These are phyloP conservation scores for Saturnispora hagleri DNA, from an alignment of 805 yeast genomes.

Conservation along the genomic window DNA sequence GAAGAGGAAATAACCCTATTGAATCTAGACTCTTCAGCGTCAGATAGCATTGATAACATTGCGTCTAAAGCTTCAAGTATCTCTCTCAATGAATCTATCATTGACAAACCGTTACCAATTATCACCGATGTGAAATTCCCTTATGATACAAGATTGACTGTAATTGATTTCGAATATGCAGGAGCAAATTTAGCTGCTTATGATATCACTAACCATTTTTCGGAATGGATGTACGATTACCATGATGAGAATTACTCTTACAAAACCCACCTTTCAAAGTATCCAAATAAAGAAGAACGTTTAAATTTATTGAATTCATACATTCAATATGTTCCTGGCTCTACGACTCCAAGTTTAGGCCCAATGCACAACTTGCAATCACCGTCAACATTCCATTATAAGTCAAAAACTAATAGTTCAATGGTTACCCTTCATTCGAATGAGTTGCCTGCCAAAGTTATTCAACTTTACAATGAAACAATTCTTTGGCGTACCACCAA, in stretches of 20 bases:
- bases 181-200: conserved; percentile 85
- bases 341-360: conserved; percentile 20
- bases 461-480: conserved; percentile 52
- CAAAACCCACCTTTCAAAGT: conserved; percentile 44
- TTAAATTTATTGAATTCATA: conserved; percentile 70
- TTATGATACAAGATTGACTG: conserved; percentile 65
- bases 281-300: conserved; percentile 63
- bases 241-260: conserved; percentile 49
- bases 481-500: conserved; percentile 75
- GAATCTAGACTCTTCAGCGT: not conserved
- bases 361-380: conserved; percentile 12
- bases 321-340: conserved; percentile 46
- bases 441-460: conserved; percentile 30
- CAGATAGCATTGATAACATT: conserved; percentile 9
- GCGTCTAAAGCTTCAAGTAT: conserved; percentile 14
- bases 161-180: conserved; percentile 93
- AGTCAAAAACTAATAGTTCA: conserved; percentile 13
- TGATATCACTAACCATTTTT: conserved; percentile 87
- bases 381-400: conserved; percentile 7
- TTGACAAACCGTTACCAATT: conserved; percentile 19
- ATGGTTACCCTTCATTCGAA: conserved; percentile 30
- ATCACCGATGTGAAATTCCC: conserved; percentile 24
- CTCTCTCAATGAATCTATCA: conserved; percentile 13
- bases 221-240: conserved; percentile 97
- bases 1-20: conserved; percentile 17